A percentile compares a stretch with the other conserved stretches of the same genome.
Evolutionary conservation across 768 basidiomycete species (phyloP).

Genomic region (Naganishia randhawae): DNA sequence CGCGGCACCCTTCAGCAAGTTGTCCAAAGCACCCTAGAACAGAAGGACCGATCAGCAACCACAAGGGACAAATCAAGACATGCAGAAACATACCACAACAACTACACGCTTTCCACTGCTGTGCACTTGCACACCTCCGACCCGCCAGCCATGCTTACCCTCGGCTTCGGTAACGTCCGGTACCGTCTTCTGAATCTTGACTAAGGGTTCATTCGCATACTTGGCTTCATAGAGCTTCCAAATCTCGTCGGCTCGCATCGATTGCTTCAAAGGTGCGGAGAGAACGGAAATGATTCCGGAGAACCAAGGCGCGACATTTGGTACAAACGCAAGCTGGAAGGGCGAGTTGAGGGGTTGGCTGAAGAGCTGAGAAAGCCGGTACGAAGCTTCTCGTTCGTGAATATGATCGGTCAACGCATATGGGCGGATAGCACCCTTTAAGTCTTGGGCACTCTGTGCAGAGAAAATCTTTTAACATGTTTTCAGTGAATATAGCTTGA

Average conservation of each 20-base stretch:
- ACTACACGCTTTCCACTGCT: constrained; percentile 84
- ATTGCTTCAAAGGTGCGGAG: constrained; percentile 70
- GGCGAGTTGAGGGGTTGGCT: constrained; percentile 31
- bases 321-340: constrained; percentile 74
- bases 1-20: constrained; percentile 94
- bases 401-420: constrained; percentile 96
- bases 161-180: constrained; percentile 72
- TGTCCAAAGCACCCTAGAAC: constrained; percentile 82
- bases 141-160: constrained; percentile 79
- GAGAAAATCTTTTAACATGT: too few relatives aligned
- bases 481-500: neutral
- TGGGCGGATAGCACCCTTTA: constrained; percentile 71
- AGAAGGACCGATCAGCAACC: neutral
- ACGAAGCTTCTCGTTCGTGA: constrained; percentile 91
- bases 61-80: constrained; percentile 1
- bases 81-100: constrained; percentile 66
- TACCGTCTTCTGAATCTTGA: constrained; percentile 63
- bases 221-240: constrained; percentile 67
- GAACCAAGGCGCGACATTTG: constrained; percentile 88
- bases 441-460: constrained; percentile 60
- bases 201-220: constrained; percentile 71
- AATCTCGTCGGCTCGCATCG: constrained; percentile 69
- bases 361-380: constrained; percentile 70
- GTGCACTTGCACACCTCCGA: constrained; percentile 92
- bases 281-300: constrained; percentile 87